These are phyloP conservation scores for Centella asiatica DNA, from an alignment of 129 eudicot genomes.

Conservation along the genomic window DNA sequence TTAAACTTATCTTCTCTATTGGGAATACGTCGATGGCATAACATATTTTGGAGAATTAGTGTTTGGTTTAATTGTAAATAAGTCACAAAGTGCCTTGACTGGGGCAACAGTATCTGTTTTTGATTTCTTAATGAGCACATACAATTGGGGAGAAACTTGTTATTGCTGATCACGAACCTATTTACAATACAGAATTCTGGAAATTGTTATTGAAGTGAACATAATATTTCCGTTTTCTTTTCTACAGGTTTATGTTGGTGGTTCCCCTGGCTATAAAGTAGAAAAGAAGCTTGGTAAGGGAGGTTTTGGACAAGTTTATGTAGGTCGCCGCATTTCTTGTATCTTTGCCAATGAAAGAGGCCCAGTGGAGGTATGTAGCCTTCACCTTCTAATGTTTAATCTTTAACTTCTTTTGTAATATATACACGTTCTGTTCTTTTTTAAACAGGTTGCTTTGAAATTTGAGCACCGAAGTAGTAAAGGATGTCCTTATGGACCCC, in stretches of 20 bases:
- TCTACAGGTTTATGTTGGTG: slow-evolving; percentile 73
- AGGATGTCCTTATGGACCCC: slow-evolving; percentile 91
- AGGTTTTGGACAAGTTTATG: slow-evolving; percentile 93
- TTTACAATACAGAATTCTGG: not conserved
- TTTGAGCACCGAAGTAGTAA: slow-evolving; percentile 83
- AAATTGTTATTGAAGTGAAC: not conserved
- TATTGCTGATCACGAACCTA: no score
- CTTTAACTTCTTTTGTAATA: not conserved
- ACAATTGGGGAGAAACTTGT: no score
- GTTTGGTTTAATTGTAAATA: not conserved
- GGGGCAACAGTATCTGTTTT: not conserved
- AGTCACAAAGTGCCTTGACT: not conserved
- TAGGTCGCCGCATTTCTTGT: slow-evolving; percentile 59
- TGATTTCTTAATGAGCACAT: not conserved
- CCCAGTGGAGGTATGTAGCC: slow-evolving; percentile 53
- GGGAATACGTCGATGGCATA: not conserved
- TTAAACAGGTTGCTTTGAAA: slow-evolving; percentile 70
- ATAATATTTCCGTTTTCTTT: slow-evolving; percentile 7
- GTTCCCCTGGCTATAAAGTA: slow-evolving; percentile 63
- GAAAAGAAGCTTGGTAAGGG: slow-evolving; percentile 86
- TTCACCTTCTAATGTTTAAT: not conserved
- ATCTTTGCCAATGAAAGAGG: slow-evolving; percentile 59
- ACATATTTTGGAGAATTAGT: not conserved
- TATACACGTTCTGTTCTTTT: not conserved
- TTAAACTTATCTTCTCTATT: not conserved